phyloP scores from a whole-genome alignment of 768 basidiomycete species.

The Gymnopilus junonius region DNA sequence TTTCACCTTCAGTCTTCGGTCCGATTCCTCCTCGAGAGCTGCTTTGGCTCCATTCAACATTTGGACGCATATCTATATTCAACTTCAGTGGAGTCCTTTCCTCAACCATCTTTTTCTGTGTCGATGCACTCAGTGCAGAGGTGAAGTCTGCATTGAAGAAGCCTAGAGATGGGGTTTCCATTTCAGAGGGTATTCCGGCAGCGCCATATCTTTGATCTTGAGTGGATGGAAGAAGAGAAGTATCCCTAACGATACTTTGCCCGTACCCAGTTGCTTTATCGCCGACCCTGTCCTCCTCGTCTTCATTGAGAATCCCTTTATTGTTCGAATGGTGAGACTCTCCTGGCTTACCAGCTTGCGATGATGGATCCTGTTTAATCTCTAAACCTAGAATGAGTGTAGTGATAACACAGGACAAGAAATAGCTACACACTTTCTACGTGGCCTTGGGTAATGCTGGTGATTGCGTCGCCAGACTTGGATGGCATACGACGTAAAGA shows the following conservation, averaged over 20 bases:
- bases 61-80: neutral
- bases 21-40: neutral
- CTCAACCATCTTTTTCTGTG: neutral
- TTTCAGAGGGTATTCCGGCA: neutral
- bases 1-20: neutral
- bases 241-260: neutral
- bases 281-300: neutral
- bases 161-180: slow-evolving; percentile 17
- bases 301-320: neutral
- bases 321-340: neutral
- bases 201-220: neutral
- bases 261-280: neutral
- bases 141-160: slow-evolving; percentile 18
- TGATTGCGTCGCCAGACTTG: neutral
- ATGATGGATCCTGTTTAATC: neutral
- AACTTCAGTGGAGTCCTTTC: neutral
- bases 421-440: neutral
- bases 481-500: neutral
- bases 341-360: neutral
- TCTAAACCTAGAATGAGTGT: neutral
- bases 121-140: slow-evolving; percentile 7
- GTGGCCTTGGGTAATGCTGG: neutral
- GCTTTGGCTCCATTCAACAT: neutral
- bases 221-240: neutral
- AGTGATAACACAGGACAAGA: neutral